phyloP scores from a whole-genome alignment of 148 eudicot genomes.

The Heliosperma pusillum region DNA sequence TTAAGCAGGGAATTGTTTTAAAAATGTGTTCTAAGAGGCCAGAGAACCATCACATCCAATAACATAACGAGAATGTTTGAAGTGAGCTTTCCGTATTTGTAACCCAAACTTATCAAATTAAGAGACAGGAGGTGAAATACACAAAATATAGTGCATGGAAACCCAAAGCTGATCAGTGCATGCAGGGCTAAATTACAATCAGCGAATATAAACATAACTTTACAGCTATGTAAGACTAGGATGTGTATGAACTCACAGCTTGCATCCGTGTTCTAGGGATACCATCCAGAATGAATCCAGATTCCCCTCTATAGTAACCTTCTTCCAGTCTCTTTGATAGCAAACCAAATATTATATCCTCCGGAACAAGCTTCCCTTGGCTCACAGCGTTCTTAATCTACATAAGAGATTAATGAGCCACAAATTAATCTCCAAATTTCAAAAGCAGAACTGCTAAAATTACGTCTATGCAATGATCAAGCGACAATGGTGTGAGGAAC shows the following conservation, averaged over 20 bases:
- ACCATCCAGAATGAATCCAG: slow-evolving; percentile 90
- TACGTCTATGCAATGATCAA: neutral
- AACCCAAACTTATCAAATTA: neutral
- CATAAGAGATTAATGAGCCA: slow-evolving; percentile 3
- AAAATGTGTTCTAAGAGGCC: too few relatives aligned
- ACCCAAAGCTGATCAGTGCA: neutral
- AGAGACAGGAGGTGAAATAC: too few relatives aligned
- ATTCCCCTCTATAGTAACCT: slow-evolving; percentile 65
- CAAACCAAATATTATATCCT: slow-evolving; percentile 77
- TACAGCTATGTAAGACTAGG: neutral
- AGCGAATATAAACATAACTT: neutral
- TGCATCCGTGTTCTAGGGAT: slow-evolving; percentile 74
- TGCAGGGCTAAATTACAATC: neutral
- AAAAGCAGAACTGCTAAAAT: neutral
- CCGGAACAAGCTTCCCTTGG: slow-evolving; percentile 80
- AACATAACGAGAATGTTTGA: too few relatives aligned
- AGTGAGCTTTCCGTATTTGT: too few relatives aligned
- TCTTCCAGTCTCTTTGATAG: slow-evolving; percentile 82
- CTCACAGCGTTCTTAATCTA: slow-evolving; percentile 78
- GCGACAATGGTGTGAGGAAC: neutral
- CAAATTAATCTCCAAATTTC: neutral
- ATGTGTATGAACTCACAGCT: slow-evolving; percentile 60
- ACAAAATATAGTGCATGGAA: too few relatives aligned
- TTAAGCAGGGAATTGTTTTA: too few relatives aligned
- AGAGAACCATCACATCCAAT: too few relatives aligned